A percentile compares a stretch with the other conserved stretches of the same genome.
Conservation (phyloP, 805 yeast species). For the Kodamaea fukazawae region DNA sequence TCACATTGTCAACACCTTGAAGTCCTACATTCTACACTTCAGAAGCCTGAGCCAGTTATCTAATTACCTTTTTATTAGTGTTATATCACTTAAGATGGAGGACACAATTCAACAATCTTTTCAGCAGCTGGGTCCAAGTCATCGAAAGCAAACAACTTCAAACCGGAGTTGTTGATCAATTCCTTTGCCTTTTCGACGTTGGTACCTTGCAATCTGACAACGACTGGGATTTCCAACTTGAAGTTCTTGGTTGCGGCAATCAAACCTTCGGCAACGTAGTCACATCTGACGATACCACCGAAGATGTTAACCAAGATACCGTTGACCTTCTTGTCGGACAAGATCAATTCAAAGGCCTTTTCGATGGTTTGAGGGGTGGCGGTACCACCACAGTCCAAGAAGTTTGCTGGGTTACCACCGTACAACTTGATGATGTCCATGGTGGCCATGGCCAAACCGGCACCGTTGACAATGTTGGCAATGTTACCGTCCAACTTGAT, state of each 20-base stretch:
- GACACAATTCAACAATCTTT: conserved; percentile 77
- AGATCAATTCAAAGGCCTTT: conserved; percentile 90
- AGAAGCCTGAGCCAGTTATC: no score
- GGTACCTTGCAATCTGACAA: conserved; percentile 98
- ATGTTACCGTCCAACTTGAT: conserved; percentile 98
- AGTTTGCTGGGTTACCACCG: conserved; percentile 99
- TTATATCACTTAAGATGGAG: conserved; percentile 14
- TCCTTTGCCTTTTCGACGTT: conserved; percentile 86
- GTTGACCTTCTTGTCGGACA: conserved; percentile 83
- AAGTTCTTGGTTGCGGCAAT: conserved; percentile 92
- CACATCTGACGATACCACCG: conserved; percentile 99
- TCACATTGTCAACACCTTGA: no score
- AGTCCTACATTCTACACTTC: no score
- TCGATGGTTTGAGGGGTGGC: conserved; percentile 98
- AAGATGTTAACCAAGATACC: conserved; percentile 98
- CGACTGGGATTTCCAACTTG: conserved; percentile 88
- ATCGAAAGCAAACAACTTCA: conserved; percentile 86
- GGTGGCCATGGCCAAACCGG: conserved; percentile 99
- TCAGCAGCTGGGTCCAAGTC: conserved; percentile 97
- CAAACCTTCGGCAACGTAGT: conserved; percentile 96
- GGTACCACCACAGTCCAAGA: conserved; percentile 99
- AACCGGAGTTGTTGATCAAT: conserved; percentile 82
- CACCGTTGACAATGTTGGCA: conserved; percentile 99
- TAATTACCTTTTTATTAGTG: no score
- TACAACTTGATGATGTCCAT: conserved; percentile 98